Base-by-base conservation (phyloP, 495 filamentous ascomycete genomes). In the Lepraria neglecta region DNA sequence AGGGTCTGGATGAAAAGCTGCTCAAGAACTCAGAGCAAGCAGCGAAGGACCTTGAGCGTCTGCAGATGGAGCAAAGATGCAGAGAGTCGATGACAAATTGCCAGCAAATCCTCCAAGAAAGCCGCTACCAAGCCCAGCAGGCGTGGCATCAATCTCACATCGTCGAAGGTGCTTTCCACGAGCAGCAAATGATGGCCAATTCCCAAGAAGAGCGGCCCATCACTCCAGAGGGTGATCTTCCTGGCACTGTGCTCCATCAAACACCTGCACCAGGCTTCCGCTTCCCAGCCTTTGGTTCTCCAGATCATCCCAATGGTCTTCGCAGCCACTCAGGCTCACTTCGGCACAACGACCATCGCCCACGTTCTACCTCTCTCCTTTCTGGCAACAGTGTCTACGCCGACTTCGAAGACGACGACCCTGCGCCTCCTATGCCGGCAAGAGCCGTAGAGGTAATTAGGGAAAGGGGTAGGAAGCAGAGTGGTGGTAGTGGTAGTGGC, bases 1-100 rank as follows among this genome's bases (percentile, higher is more conserved):
- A 88, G 57, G 88, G 85, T 10, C 76, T 90, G 63, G 83, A 90
- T 65, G 88, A 89, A 71, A 81, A 83, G 65, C 86, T 89, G 64
- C 84, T 87, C 30, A 85, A 84, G 47, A 80, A 84, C 17, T 84
- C 86, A 19, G 85, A 88, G 66, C 85, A 86, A 61, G 82, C 83
- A 55, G 79, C 78, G 15, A 77, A 84, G 59, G 81, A 87, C 64
- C 78, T 84, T 58, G 87, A 91, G 40, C 80, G 86, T 24, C 72
- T 75, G 4, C 81, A 81, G 24, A 70, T 80, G 31, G 87, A 89
- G 61, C 57, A 63, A 43, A 76, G 66, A 48, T 76, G 72, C 66
- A 73, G 77, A 28, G 75, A 80, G 40, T 75, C 79, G 63, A 72
- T 82, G 47, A 65, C 67, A 3, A 76, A 70, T 64, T 75, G 77